Evolutionary conservation across 768 basidiomycete genomes (phyloP).

Genomic region (Russula earlei): DNA sequence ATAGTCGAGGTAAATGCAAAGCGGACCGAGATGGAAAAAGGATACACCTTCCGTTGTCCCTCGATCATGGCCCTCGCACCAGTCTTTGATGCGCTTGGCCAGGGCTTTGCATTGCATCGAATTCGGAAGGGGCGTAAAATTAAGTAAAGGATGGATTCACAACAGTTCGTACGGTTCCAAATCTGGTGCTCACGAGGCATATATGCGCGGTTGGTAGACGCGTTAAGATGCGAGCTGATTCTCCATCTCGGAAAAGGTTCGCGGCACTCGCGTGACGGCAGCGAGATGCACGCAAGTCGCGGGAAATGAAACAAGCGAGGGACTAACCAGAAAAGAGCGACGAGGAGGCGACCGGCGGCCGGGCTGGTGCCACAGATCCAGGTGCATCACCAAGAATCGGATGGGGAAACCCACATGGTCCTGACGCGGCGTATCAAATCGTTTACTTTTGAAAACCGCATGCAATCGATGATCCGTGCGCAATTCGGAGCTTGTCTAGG

Average conservation of each 20-base stretch:
- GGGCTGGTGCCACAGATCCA: too few species aligned
- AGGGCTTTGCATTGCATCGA: not conserved
- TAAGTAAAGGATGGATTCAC: not conserved
- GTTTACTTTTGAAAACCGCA: too few species aligned
- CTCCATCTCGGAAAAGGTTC: not conserved
- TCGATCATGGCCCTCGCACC: not conserved
- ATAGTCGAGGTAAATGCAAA: not conserved
- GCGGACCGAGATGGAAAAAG: not conserved
- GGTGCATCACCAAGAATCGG: not conserved
- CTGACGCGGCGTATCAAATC: too few species aligned
- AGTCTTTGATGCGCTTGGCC: not conserved
- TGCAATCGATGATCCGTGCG: too few species aligned
- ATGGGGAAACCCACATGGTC: not conserved
- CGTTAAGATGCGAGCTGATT: not conserved
- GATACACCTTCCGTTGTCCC: not conserved
- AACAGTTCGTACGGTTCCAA: too few species aligned
- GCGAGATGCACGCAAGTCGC: not conserved
- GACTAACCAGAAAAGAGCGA: not conserved
- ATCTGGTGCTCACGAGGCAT: not conserved
- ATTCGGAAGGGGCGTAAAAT: not conserved
- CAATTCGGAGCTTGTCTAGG: not conserved
- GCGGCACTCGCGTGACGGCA: not conserved
- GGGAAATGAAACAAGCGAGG: not conserved
- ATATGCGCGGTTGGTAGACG: not conserved
- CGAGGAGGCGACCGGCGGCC: too few species aligned